Evolutionary conservation across 306 rosid species (phyloP).

Genomic region (Parietaria judaica): DNA sequence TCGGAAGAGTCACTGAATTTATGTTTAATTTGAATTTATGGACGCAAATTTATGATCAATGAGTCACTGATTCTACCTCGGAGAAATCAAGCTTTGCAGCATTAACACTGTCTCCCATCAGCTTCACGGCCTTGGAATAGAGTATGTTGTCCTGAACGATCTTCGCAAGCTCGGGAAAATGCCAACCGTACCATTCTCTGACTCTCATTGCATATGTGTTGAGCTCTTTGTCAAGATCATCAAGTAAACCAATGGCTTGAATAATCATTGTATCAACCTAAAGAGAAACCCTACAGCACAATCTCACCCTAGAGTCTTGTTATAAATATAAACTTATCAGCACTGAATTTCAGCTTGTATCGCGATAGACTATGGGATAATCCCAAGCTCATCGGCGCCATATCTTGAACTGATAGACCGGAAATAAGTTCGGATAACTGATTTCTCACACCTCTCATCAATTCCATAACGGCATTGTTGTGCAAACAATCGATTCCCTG

Average conservation of each 20-base stretch:
- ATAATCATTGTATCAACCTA: conserved; percentile 96
- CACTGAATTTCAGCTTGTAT: conserved; percentile 87
- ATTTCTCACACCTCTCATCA: conserved; percentile 81
- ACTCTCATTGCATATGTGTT: conserved; percentile 98
- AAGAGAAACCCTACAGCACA: neutral
- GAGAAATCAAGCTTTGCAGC: conserved; percentile 90
- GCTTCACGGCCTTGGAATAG: conserved; percentile 77
- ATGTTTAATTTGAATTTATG: too few species aligned
- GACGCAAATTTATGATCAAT: too few species aligned
- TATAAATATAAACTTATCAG: conserved; percentile 52
- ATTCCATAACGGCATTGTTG: conserved; percentile 77
- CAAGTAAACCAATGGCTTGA: conserved; percentile 96
- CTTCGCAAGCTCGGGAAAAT: conserved; percentile 96
- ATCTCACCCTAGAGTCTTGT: neutral
- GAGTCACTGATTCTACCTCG: conserved; percentile 38
- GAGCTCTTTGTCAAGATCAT: conserved; percentile 90
- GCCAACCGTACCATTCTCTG: conserved; percentile 99
- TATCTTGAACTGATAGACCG: conserved; percentile 77
- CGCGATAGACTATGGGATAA: conserved; percentile 89
- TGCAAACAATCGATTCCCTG: conserved; percentile 89
- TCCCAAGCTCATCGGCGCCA: conserved; percentile 97
- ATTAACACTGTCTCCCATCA: conserved; percentile 79
- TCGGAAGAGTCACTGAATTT: too few species aligned
- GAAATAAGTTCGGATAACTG: conserved; percentile 73
- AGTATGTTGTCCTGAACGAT: conserved; percentile 73